phyloP scores from a whole-genome alignment of 805 yeast genomes.

The Candida taoyuanica region DNA sequence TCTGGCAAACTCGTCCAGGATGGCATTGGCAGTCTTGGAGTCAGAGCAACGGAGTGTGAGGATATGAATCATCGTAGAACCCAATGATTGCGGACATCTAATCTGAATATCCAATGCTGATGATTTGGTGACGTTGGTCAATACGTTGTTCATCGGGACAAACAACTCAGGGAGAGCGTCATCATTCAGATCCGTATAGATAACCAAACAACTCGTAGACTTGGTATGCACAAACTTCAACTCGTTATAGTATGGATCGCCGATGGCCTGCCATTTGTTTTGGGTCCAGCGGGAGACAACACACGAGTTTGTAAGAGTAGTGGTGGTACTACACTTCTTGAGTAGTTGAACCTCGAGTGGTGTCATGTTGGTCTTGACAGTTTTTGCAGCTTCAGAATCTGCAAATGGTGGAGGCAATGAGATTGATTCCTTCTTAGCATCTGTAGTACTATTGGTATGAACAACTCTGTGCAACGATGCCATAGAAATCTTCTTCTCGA shows the following conservation, averaged over 20 bases:
- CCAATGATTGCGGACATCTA: slow-evolving; percentile 13
- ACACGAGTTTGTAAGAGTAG: slow-evolving; percentile 14
- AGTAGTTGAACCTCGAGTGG: too few relatives aligned
- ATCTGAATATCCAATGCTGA: slow-evolving; percentile 16
- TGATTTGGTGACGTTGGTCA: slow-evolving; percentile 12
- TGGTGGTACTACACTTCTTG: slow-evolving; percentile 4
- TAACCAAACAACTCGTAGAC: slow-evolving; percentile 10
- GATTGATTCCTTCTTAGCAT: too few relatives aligned
- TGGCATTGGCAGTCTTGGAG: slow-evolving; percentile 8
- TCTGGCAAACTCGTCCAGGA: slow-evolving; percentile 12
- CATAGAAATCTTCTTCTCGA: slow-evolving; percentile 5
- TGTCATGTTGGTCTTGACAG: not conserved
- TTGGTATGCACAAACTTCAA: slow-evolving; percentile 16
- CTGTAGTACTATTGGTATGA: slow-evolving; percentile 2
- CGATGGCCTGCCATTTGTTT: slow-evolving; percentile 23
- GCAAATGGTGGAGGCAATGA: slow-evolving; percentile 12
- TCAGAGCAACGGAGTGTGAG: slow-evolving; percentile 22
- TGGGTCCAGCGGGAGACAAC: slow-evolving; percentile 22
- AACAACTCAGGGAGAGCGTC: slow-evolving; percentile 12
- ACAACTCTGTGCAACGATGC: slow-evolving; percentile 13
- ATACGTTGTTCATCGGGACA: slow-evolving; percentile 15
- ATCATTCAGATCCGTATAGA: slow-evolving; percentile 8
- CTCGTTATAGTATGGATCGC: slow-evolving; percentile 14
- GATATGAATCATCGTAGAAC: slow-evolving; percentile 14
- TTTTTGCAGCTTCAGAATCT: not conserved